phyloP scores from a whole-genome alignment of 371 early-diverging fungal species.

The Mucor sp. region DNA sequence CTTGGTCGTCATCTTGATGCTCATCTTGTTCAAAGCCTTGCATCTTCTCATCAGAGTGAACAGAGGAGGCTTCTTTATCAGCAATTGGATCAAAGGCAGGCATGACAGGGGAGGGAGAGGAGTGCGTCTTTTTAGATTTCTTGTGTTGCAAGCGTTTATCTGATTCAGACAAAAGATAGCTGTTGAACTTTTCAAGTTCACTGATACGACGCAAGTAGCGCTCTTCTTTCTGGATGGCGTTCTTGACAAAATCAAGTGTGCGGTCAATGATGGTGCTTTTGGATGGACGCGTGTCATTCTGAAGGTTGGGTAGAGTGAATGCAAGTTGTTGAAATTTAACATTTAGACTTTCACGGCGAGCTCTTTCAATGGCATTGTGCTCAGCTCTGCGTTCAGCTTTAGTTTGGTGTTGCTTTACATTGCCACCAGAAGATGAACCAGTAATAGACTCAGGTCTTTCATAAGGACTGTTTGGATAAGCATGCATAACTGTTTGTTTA shows the following conservation, averaged over 20 bases:
- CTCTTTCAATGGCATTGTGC: slow-evolving; percentile 79
- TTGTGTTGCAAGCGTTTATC: slow-evolving; percentile 6
- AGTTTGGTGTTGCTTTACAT: slow-evolving; percentile 24
- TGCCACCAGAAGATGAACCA: not conserved
- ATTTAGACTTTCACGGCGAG: slow-evolving; percentile 74
- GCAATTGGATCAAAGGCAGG: not conserved
- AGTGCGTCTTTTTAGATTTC: not conserved
- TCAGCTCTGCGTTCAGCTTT: slow-evolving; percentile 71
- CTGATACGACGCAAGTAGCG: slow-evolving; percentile 32
- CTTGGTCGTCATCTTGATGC: not conserved
- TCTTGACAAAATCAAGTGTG: slow-evolving; percentile 59
- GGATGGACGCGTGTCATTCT: slow-evolving; percentile 70
- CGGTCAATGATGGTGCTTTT: slow-evolving; percentile 75
- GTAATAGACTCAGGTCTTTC: slow-evolving; percentile 11
- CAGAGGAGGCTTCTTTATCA: not conserved
- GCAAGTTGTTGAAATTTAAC: slow-evolving; percentile 75
- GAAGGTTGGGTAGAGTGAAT: slow-evolving; percentile 66
- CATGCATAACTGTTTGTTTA: slow-evolving; percentile 7
- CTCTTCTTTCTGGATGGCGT: slow-evolving; percentile 41
- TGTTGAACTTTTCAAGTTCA: slow-evolving; percentile 35
- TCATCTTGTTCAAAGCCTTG: not conserved
- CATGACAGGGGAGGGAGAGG: not conserved
- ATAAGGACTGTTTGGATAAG: slow-evolving; percentile 16
- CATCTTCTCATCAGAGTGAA: not conserved
- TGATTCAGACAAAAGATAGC: slow-evolving; percentile 31